Evolutionary conservation across 345 rosid species (phyloP).

Genomic region (Punica granatum): DNA sequence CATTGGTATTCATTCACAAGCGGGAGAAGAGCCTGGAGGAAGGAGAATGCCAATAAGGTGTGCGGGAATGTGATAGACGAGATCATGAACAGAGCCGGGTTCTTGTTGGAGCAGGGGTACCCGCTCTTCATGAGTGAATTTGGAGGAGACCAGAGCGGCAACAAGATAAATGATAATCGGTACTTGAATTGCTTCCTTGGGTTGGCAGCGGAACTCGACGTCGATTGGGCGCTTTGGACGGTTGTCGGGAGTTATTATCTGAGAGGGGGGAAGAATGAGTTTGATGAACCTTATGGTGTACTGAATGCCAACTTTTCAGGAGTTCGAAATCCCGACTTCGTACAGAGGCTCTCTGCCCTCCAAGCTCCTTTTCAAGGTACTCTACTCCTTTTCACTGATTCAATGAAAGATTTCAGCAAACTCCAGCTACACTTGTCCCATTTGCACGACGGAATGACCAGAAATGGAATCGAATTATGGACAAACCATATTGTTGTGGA

Average conservation of each 20-base stretch:
- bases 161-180: conserved; percentile 41
- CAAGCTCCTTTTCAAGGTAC: conserved; percentile 63
- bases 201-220: conserved; percentile 62
- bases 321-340: conserved; percentile 45
- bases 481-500: not conserved
- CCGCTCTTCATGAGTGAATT: conserved; percentile 70
- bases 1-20: conserved; percentile 71
- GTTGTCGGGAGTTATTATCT: conserved; percentile 71
- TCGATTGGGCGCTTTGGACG: conserved; percentile 84
- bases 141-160: conserved; percentile 63
- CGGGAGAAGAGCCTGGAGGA: conserved; percentile 44
- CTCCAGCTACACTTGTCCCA: not conserved
- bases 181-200: conserved; percentile 63
- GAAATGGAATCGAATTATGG: no score
- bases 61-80: conserved; percentile 45
- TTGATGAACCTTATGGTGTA: conserved; percentile 56
- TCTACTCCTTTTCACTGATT: not conserved
- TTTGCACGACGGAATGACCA: not conserved
- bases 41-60: conserved; percentile 52
- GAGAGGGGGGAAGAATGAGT: conserved; percentile 52
- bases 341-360: conserved; percentile 48
- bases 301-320: conserved; percentile 51
- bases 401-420: not conserved
- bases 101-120: conserved; percentile 37
- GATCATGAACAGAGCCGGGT: conserved; percentile 43